Evolutionary conservation across 2,329 filamentous ascomycete species (phyloP), one percentile per base, ranked within the genome.

Genomic region (Colletotrichum ledebouriae): DNA sequence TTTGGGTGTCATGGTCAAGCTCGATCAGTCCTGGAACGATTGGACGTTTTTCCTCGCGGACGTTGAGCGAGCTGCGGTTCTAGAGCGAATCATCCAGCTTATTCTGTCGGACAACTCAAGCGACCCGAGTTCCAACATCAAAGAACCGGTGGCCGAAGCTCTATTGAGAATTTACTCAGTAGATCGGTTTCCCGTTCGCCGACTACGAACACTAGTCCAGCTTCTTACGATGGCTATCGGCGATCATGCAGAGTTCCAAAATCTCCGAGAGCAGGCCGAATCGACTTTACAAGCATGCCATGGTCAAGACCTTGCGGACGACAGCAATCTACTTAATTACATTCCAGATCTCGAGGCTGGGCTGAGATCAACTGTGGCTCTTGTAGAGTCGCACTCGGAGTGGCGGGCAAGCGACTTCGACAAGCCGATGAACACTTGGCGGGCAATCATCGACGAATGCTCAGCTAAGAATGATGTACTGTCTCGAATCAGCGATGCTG

Each of bases 51-150:
- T 85, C 49, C 75, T 90, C 6, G 77, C 82, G 0, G 86, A 84
- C 50, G 71, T 76, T 6, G 86, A 87, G 76, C 86, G 85, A 67
- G 84, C 83, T 9, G 86, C 87, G 2, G 85, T 88, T 1, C 79
- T 91, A 17, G 88, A 92, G 71, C 86, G 91, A 72, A 81, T 89
- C 34, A 76, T 91, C 49, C 81, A 87, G 57, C 82, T 86, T 46
- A 82, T 84, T 52, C 75, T 82, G 20, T 76, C 80, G 4, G 74
- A 77, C 17, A 25, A 5, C 69, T 72, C 25, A 74, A 77, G 33
- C 78, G 77, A 3, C 74, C 82, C 25, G 79, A 79, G 9, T 13
- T 59, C 67, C 5, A 49, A 60, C 33, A 75, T 85, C 15, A 78
- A 83, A 5, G 82, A 86, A 58, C 76, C 83, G 2, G 80, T 79